phyloP scores from a whole-genome alignment of 768 basidiomycete genomes.

The Tulasnella sp. region DNA sequence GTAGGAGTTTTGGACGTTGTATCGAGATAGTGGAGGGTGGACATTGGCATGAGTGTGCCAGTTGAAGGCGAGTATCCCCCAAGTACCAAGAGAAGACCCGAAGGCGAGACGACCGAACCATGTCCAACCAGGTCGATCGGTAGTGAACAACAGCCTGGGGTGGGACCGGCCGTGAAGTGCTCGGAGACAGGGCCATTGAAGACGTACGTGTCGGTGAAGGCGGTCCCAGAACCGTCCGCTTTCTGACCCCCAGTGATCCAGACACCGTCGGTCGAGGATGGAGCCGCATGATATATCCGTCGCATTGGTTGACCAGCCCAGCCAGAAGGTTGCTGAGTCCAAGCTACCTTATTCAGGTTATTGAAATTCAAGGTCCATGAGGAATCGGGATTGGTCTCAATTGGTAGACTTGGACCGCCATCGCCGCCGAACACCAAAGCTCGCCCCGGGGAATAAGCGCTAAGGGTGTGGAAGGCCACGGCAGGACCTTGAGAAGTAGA shows the following conservation, averaged over 20 bases:
- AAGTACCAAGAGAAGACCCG: slow-evolving; percentile 58
- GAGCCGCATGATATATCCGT: slow-evolving; percentile 60
- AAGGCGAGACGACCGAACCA: slow-evolving; percentile 49
- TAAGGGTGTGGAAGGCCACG: slow-evolving; percentile 70
- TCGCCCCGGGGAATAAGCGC: slow-evolving; percentile 43
- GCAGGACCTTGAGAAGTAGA: slow-evolving; percentile 42
- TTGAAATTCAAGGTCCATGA: slow-evolving; percentile 35
- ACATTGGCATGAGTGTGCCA: slow-evolving; percentile 40
- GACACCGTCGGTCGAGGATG: slow-evolving; percentile 37
- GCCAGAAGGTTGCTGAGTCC: slow-evolving; percentile 35
- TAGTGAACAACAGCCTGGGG: slow-evolving; percentile 37
- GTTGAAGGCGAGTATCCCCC: slow-evolving; percentile 44
- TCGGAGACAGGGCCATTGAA: slow-evolving; percentile 37
- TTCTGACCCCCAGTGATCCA: slow-evolving; percentile 71
- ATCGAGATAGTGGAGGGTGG: slow-evolving; percentile 51
- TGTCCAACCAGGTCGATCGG: slow-evolving; percentile 57
- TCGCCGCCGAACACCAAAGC: slow-evolving; percentile 66
- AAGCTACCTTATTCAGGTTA: slow-evolving; percentile 28
- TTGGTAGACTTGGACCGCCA: slow-evolving; percentile 41
- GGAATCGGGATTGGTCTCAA: slow-evolving; percentile 48
- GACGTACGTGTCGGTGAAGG: slow-evolving; percentile 50
- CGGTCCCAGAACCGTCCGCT: slow-evolving; percentile 61
- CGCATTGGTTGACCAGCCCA: slow-evolving; percentile 61
- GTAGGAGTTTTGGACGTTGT: slow-evolving; percentile 34
- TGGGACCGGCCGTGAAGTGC: slow-evolving; percentile 44